phyloP scores from a whole-genome alignment of 768 basidiomycete genomes.

The Kwoniella dejecticola region DNA sequence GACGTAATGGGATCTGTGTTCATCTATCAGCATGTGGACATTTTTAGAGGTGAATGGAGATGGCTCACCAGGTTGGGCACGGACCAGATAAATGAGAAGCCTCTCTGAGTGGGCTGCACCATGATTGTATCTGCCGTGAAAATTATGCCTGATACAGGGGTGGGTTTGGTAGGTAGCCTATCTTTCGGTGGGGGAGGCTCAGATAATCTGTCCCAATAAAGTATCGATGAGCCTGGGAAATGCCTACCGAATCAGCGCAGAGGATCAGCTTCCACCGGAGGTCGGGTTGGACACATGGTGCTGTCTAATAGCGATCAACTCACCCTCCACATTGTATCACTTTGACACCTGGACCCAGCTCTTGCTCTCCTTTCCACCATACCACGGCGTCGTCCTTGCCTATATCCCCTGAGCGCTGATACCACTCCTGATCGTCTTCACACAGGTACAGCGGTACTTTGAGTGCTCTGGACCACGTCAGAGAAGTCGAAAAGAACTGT shows the following conservation, averaged over 20 bases:
- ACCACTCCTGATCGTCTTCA: slow-evolving; percentile 49
- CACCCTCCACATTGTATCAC: slow-evolving; percentile 54
- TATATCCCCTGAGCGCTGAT: slow-evolving; percentile 41
- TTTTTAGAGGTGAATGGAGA: neutral
- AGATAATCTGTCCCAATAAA: slow-evolving; percentile 50
- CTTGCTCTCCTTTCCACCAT: slow-evolving; percentile 40
- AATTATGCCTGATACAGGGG: slow-evolving; percentile 47
- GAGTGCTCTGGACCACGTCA: slow-evolving; percentile 51
- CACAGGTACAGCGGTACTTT: slow-evolving; percentile 46
- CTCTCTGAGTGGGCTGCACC: slow-evolving; percentile 51
- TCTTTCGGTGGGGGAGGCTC: slow-evolving; percentile 36
- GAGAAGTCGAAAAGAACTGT: slow-evolving; percentile 52
- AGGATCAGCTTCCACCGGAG: neutral
- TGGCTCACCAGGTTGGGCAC: slow-evolving; percentile 52
- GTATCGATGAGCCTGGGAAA: slow-evolving; percentile 49
- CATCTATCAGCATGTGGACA: neutral
- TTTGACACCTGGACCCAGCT: slow-evolving; percentile 35
- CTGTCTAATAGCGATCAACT: slow-evolving; percentile 5
- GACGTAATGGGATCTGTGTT: slow-evolving; percentile 50
- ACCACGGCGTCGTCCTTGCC: slow-evolving; percentile 27
- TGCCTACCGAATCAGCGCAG: no score
- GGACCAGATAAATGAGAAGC: slow-evolving; percentile 53
- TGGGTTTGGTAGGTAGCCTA: slow-evolving; percentile 32
- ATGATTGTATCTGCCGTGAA: slow-evolving; percentile 52
- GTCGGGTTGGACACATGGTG: no score